Conservation (phyloP, 768 basidiomycete species). For the Leccinum obscurum region DNA sequence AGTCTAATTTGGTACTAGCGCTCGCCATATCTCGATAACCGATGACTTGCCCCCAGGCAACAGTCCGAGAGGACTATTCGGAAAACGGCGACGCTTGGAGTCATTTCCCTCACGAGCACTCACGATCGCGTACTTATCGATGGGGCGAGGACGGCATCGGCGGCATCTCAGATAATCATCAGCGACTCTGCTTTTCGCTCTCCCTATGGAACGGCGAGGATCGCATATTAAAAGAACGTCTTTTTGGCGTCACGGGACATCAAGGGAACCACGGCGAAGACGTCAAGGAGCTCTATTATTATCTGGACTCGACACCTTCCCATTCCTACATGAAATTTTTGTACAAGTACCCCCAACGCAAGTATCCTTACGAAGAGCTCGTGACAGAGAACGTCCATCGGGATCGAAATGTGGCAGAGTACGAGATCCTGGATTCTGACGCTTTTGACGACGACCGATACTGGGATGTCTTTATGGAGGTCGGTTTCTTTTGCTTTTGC, state of each 20-base stretch:
- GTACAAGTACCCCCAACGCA: slow-evolving; percentile 96
- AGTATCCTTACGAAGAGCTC: slow-evolving; percentile 92
- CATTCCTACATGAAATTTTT: slow-evolving; percentile 99
- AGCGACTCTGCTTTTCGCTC: slow-evolving; percentile 86
- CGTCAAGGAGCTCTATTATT: slow-evolving; percentile 98
- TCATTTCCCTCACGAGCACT: slow-evolving; percentile 93
- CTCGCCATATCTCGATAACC: slow-evolving; percentile 6
- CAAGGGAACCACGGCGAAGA: slow-evolving; percentile 99
- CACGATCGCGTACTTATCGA: slow-evolving; percentile 90
- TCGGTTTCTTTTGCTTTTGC: slow-evolving; percentile 36
- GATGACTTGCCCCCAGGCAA: slow-evolving; percentile 60
- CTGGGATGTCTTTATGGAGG: slow-evolving; percentile 99
- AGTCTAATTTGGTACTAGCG: slow-evolving; percentile 23
- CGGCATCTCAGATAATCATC: slow-evolving; percentile 97
- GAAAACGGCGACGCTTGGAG: slow-evolving; percentile 94
- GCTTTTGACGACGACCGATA: slow-evolving; percentile 90
- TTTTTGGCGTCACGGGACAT: slow-evolving; percentile 95
- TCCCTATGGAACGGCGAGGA: slow-evolving; percentile 96
- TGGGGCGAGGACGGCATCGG: slow-evolving; percentile 99
- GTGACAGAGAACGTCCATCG: slow-evolving; percentile 82
- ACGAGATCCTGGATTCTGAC: slow-evolving; percentile 91
- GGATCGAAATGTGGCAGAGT: slow-evolving; percentile 84
- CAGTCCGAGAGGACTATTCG: slow-evolving; percentile 98
- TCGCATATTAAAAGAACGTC: slow-evolving; percentile 92
- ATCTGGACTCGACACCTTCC: slow-evolving; percentile 96